Base-by-base conservation (phyloP, 2,329 filamentous ascomycete genomes). In the Colletotrichum spinosum region DNA sequence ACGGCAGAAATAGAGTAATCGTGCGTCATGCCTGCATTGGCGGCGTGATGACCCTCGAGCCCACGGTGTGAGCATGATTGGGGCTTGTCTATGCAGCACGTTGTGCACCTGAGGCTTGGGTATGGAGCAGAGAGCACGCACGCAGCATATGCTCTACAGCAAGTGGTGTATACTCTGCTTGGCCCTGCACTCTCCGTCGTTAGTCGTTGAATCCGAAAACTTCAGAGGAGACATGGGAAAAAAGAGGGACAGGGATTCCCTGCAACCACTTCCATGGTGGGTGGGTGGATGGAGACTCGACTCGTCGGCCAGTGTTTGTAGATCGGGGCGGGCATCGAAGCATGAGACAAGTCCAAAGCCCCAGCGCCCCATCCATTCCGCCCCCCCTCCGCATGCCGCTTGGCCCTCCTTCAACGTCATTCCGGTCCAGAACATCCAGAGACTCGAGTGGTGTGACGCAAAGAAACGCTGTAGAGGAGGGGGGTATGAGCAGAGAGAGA, bases 381-480 rank as follows among this genome's bases (percentile, higher is more conserved):
- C 62, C 51, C 61, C 58, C 52, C 45, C 59, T 53, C 53, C 59
- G 48, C 62, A 65, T 55, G 57, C 58, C 58, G 62, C 62, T 65
- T 65, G 62, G 58, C 62, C 62, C 62, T 57, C 56, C 58, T 64
- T 73, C 72, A 72, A 74, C 72, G 71, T 74, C 73, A 74, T 72
- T 57, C 15, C 63, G 65, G 61, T 67, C 64, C 60, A 67, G 64
- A 64, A 62, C 63, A 50, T 46, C 33, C 25, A 53, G 35, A 59
- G 54, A 67, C 49, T 57, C 54, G 53, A 65, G 49, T 39, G 63
- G 53, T 64, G 59, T 66, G 63, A 66, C 63, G 63, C 62, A 57
- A 57, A 57, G 49, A 63, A 46, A 52, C 46, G 46, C 13, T 10
- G 53, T 53, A 48, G 63, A 45, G 51, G 56, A 37, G 35, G 15